Evolutionary conservation across 2,329 filamentous ascomycete species (phyloP).

Genomic region (Sclerotiophoma versabilis): DNA sequence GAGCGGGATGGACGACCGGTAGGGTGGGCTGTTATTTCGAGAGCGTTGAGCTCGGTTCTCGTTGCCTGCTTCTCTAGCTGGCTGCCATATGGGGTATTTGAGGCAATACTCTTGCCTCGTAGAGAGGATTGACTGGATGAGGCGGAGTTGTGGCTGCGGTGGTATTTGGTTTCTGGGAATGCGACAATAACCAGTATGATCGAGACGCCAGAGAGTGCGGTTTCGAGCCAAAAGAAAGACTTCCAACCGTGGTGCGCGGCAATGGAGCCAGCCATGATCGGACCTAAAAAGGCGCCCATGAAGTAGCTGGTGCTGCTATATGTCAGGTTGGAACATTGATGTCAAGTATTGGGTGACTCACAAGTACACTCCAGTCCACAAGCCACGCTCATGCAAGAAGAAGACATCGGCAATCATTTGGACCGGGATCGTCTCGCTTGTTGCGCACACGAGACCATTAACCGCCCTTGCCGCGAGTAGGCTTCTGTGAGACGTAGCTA

Average conservation of each 20-base stretch:
- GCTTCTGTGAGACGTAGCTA: slow-evolving; percentile 52
- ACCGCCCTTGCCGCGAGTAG: slow-evolving; percentile 54
- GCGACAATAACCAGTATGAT: slow-evolving; percentile 50
- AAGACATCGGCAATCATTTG: slow-evolving; percentile 56
- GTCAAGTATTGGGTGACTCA: slow-evolving; percentile 26
- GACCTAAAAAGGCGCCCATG: slow-evolving; percentile 53
- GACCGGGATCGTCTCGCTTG: slow-evolving; percentile 53
- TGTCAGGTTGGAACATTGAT: background rate
- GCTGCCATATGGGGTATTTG: slow-evolving; percentile 5
- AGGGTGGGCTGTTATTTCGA: slow-evolving; percentile 26
- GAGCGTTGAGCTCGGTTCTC: slow-evolving; percentile 26
- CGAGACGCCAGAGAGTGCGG: slow-evolving; percentile 50
- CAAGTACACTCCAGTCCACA: slow-evolving; percentile 52
- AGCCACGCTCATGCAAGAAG: slow-evolving; percentile 54
- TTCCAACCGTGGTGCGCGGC: slow-evolving; percentile 53
- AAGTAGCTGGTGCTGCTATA: slow-evolving; percentile 50
- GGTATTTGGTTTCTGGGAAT: slow-evolving; percentile 55
- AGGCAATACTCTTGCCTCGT: background rate
- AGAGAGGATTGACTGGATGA: slow-evolving; percentile 9
- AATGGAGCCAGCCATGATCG: slow-evolving; percentile 54
- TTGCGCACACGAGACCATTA: slow-evolving; percentile 54
- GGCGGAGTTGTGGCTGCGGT: slow-evolving; percentile 30
- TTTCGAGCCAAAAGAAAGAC: slow-evolving; percentile 57
- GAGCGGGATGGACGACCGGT: slow-evolving; percentile 49
- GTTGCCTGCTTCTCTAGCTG: slow-evolving; percentile 39